Percentiles rank a stretch among this genome's conserved stretches.
phyloP scores from a whole-genome alignment of 768 basidiomycete species.

The Galerina sulciceps region DNA sequence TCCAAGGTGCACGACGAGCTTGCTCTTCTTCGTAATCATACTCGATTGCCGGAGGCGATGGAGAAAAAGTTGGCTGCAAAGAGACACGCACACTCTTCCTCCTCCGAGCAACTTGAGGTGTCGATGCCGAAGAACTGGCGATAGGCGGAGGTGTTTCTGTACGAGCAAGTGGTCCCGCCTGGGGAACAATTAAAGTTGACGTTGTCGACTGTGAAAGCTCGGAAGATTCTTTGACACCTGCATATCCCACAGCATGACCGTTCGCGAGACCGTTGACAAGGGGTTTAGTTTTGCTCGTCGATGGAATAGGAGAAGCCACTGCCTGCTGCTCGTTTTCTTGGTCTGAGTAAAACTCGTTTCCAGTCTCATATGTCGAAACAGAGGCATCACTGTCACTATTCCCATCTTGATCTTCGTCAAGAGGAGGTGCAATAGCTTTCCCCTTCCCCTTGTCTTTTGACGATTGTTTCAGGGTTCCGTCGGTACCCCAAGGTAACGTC shows the following conservation, averaged over 20 bases:
- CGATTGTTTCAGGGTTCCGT: neutral
- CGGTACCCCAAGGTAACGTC: slow-evolving; percentile 10
- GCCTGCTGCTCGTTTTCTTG: neutral
- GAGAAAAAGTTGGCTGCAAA: slow-evolving; percentile 74
- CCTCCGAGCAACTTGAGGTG: slow-evolving; percentile 30
- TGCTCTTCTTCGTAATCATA: slow-evolving; percentile 47
- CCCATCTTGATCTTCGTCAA: slow-evolving; percentile 38
- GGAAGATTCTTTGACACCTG: slow-evolving; percentile 2
- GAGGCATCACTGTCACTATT: slow-evolving; percentile 22
- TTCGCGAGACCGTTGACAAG: slow-evolving; percentile 9
- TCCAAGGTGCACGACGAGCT: slow-evolving; percentile 27
- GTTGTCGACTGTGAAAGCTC: slow-evolving; percentile 19
- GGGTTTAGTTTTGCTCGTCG: neutral
- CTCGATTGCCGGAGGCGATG: slow-evolving; percentile 68
- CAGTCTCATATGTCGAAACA: slow-evolving; percentile 62
- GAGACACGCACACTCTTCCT: slow-evolving; percentile 82
- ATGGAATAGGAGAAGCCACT: neutral
- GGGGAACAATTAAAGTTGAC: slow-evolving; percentile 3
- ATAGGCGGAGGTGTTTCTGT: neutral
- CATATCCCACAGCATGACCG: slow-evolving; percentile 18
- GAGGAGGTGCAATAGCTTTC: slow-evolving; percentile 9
- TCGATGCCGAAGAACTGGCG: neutral
- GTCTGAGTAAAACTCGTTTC: slow-evolving; percentile 28
- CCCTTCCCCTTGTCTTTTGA: slow-evolving; percentile 21
- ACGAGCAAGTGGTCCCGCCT: slow-evolving; percentile 1